Evolutionary conservation across 192 early-diverging fungal genomes (phyloP), one percentile per base, ranked within the genome.

Genomic region (Backusella tarrabulga): DNA sequence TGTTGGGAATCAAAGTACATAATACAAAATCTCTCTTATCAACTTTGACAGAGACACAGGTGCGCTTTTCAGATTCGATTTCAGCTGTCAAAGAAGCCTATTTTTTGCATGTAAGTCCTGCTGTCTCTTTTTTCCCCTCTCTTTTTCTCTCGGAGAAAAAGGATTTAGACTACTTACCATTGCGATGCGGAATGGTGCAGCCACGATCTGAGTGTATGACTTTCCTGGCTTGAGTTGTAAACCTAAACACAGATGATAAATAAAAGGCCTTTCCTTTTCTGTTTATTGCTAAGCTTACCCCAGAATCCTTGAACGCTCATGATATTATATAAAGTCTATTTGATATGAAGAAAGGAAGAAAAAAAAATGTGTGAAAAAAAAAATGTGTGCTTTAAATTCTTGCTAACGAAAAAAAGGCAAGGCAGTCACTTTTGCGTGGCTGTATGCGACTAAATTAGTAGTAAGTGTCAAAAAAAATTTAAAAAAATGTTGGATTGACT

Each of bases 1-100:
- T 84, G 63, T 91, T 95, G 12, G 93, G 88, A 14, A 87, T 92
- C 79, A 98, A 80, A 29, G 94, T 91, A 84, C 96, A 97, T 56
- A 97, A 86, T 2, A 91, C 89, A 85, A 93, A 96, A 19, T 87
- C 84, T 78, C 90, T 89, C 41, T 90, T 87, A 67, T 95, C 89
- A 40, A 92, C 88, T 6, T 86, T 90, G 73, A 97, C 83, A 21
- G 85, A 75, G 34, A 98, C 83, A 67, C 90, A 90, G 2, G 93
- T 87, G 72, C 95, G 92, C 12, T 80, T 82, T 0, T 84, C 75
- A 72, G 79, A 83, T 9, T 78, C 79, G 14, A 84, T 78, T 34
- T 87, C 83, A 6, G 83, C 84, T 67, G 81, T 87, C 42, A 97
- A 85, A n/a, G 94, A 89, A 66, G 95, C 94, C 93, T 95, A 79